These are phyloP conservation scores for Asterochloris sp. DNA, from an alignment of 139 green algal species.

Conservation along the genomic window DNA sequence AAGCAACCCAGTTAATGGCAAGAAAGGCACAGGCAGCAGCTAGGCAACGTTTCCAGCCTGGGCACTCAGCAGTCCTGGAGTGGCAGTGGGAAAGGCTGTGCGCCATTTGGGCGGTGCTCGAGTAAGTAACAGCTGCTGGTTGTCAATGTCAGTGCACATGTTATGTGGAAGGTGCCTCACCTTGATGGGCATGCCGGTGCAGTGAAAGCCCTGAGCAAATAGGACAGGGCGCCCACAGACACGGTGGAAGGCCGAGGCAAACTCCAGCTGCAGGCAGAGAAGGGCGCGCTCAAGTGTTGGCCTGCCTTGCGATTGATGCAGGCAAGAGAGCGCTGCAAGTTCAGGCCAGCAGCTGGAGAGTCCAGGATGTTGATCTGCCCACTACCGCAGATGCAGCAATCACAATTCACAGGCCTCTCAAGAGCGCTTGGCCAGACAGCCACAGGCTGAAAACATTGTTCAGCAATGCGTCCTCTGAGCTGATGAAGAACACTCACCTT, in stretches of 20 bases:
- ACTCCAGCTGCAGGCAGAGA: constrained; percentile 73
- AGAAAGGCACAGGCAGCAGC: no score
- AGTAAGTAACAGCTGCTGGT: no score
- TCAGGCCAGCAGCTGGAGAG: background rate
- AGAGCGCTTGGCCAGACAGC: background rate
- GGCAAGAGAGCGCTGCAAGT: background rate
- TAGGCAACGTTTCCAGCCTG: no score
- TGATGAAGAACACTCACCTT: constrained; percentile 58
- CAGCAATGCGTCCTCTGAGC: background rate
- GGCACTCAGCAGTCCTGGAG: no score
- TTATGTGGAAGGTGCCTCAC: constrained; percentile 10
- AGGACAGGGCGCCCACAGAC: constrained; percentile 88
- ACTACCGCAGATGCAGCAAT: background rate
- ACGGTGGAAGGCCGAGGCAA: constrained; percentile 92
- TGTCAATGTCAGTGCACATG: no score
- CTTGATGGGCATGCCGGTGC: constrained; percentile 99
- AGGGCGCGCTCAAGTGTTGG: background rate
- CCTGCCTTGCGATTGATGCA: background rate
- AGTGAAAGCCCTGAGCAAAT: constrained; percentile 98
- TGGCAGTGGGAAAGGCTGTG: no score
- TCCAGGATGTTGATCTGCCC: background rate
- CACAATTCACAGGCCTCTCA: background rate
- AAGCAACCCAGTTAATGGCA: no score
- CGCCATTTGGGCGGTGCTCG: no score
- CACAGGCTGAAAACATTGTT: background rate